A percentile compares a stretch with the other conserved stretches of the same genome.
Conservation (phyloP, 495 filamentous ascomycete genomes). For the Penicillium salamii region DNA sequence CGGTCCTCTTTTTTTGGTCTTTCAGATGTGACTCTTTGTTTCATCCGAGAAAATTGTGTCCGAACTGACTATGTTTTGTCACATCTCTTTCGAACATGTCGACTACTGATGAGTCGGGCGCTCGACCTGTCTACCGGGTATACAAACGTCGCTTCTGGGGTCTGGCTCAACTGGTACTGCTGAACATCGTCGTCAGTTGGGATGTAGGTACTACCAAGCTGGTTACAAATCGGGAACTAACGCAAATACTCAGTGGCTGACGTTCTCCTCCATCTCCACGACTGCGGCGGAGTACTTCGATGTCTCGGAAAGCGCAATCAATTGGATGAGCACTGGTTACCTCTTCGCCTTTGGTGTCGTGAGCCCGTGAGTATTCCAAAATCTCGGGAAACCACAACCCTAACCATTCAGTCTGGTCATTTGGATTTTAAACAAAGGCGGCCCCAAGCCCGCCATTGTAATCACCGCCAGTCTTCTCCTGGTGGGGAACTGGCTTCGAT, state of each 20-base stretch:
- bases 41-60: not conserved
- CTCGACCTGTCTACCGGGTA: slow-evolving; percentile 58
- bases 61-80: not conserved
- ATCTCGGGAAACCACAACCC: not conserved
- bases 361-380: slow-evolving; percentile 56
- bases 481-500: slow-evolving; percentile 89
- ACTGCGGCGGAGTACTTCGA: slow-evolving; percentile 73
- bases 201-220: slow-evolving; percentile 61
- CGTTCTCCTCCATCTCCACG: slow-evolving; percentile 81
- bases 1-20: not conserved
- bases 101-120: slow-evolving; percentile 8
- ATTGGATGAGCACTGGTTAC: slow-evolving; percentile 88
- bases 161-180: slow-evolving; percentile 71
- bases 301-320: slow-evolving; percentile 73
- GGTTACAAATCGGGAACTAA: not conserved
- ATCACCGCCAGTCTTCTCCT: slow-evolving; percentile 68
- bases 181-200: slow-evolving; percentile 95
- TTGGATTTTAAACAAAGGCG: slow-evolving; percentile 73
- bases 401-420: slow-evolving; percentile 54
- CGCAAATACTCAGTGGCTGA: slow-evolving; percentile 68
- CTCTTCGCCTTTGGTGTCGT: slow-evolving; percentile 77
- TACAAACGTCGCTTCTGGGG: slow-evolving; percentile 93
- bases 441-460: slow-evolving; percentile 76
- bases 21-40: slow-evolving; percentile 2
- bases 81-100: slow-evolving; percentile 1